Evolutionary conservation across 306 rosid genomes (phyloP), one percentile per base, ranked within the genome.

Genomic region (Corylus heterophylla): DNA sequence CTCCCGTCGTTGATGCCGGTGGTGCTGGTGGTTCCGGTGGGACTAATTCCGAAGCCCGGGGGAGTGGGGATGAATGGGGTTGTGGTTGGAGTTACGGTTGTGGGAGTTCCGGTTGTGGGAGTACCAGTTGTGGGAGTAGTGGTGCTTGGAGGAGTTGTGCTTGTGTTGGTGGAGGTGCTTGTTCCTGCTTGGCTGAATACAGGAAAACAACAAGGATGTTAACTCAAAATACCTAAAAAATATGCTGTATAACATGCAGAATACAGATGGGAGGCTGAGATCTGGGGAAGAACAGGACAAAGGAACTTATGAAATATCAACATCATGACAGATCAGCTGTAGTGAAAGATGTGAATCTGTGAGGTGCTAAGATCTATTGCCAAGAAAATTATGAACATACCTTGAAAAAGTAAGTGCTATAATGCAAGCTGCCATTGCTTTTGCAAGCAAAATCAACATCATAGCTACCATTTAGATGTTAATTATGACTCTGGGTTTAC

Each of bases 121-220:
- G 59, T 45, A 0, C 79, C 80, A 1, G 82, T 83, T 18, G 81
- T 64, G 37, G 81, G 66, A 45, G 59, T 45, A 0, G 68, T 54
- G 0, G 84, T 75, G 18, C 39, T 20, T 4, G 74, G 4, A 14
- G 69, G 69, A 0, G 80, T 71, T 20, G 84, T 63, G 77, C 52
- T 14, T 64, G 90, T 63, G 64, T 88, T 75, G 5, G 89, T 74
- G 16, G 82, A 71, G 18, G 77, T 74, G 37, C 84, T 77, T 31
- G 87, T 86, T 48, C 92, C 94, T n/a, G 92, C 18, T 54, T 66
- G 78, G 85, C 97, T 94, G 92, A 85, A 86, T 66, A 12, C 81
- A 47, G 12, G 83, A 82, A 74, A 18, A 55, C 80, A 48, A 56
- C 18, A 39, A 54, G 3, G 14, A 74, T 11, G 48, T 27, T 72